These are phyloP conservation scores for Dendrocalamus latiflorus DNA, from an alignment of 202 grass and related monocot species.

Conservation along the genomic window DNA sequence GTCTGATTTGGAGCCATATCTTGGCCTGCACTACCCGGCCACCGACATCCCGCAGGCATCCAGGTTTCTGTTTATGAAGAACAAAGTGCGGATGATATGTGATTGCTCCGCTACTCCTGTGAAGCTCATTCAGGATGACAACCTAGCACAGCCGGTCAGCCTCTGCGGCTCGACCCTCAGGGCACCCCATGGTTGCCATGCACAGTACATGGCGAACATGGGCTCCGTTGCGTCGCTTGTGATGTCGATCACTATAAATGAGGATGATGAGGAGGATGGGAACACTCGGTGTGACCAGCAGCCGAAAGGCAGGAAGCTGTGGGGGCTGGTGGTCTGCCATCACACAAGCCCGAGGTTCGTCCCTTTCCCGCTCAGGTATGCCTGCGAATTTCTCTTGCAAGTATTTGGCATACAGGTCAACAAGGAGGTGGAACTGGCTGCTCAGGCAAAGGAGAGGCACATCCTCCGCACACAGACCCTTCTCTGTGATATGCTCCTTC, in stretches of 20 bases:
- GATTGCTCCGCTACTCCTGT: constrained; percentile 60
- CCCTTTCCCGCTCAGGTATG: constrained; percentile 93
- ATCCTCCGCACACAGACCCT: constrained; percentile 84
- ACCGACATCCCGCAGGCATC: constrained; percentile 89
- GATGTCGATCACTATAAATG: constrained; percentile 80
- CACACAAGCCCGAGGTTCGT: constrained; percentile 80
- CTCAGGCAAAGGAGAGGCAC: constrained; percentile 88
- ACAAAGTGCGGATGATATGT: constrained; percentile 91
- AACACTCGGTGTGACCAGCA: constrained; percentile 43
- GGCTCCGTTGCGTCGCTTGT: constrained; percentile 83
- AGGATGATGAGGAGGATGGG: constrained; percentile 59
- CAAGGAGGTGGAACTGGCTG: constrained; percentile 80
- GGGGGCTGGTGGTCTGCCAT: constrained; percentile 94
- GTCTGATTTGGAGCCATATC: constrained; percentile 80
- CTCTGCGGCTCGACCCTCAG: constrained; percentile 75
- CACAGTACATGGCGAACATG: constrained; percentile 98
- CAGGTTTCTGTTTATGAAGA: constrained; percentile 97
- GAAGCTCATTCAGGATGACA: constrained; percentile 75
- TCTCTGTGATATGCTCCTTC: constrained; percentile 95
- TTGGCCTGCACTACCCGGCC: constrained; percentile 92
- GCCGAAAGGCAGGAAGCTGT: constrained; percentile 67
- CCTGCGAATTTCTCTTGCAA: constrained; percentile 95
- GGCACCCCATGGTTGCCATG: constrained; percentile 85
- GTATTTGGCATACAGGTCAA: constrained; percentile 89
- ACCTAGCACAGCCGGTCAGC: constrained; percentile 56